Evolutionary conservation across 148 eudicot genomes (phyloP).

Genomic region (Dianthus caryophyllus): DNA sequence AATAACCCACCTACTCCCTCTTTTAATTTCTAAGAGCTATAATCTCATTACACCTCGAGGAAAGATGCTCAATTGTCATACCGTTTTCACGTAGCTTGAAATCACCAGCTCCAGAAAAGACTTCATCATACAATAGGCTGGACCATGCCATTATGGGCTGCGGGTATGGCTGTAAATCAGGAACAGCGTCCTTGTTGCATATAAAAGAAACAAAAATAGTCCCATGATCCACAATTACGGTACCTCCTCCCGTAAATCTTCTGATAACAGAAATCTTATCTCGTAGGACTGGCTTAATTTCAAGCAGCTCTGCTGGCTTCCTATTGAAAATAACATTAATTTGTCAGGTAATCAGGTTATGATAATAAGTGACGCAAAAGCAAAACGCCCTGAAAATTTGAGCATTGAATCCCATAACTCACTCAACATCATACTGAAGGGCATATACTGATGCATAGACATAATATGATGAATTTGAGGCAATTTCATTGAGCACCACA

Average conservation of each 20-base stretch:
- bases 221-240: constrained; percentile 80
- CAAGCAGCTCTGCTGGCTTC: constrained; percentile 83
- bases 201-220: constrained; percentile 83
- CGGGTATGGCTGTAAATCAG: constrained; percentile 76
- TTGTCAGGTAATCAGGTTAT: constrained; percentile 5
- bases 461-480: neutral
- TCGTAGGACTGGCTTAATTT: constrained; percentile 48
- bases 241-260: constrained; percentile 92
- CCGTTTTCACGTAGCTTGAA: constrained; percentile 85
- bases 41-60: neutral
- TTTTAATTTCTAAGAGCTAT: neutral
- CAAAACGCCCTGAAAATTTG: neutral
- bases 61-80: constrained; percentile 20
- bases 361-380: neutral
- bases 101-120: constrained; percentile 55
- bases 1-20: neutral
- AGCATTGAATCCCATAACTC: neutral
- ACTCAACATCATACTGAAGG: neutral
- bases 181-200: constrained; percentile 78
- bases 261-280: constrained; percentile 75
- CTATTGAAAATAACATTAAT: constrained; percentile 34
- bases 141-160: constrained; percentile 91
- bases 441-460: neutral
- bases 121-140: constrained; percentile 62
- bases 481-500: neutral